Conservation (phyloP, 2,329 filamentous ascomycete species). For the Leptographium radiaticola region DNA sequence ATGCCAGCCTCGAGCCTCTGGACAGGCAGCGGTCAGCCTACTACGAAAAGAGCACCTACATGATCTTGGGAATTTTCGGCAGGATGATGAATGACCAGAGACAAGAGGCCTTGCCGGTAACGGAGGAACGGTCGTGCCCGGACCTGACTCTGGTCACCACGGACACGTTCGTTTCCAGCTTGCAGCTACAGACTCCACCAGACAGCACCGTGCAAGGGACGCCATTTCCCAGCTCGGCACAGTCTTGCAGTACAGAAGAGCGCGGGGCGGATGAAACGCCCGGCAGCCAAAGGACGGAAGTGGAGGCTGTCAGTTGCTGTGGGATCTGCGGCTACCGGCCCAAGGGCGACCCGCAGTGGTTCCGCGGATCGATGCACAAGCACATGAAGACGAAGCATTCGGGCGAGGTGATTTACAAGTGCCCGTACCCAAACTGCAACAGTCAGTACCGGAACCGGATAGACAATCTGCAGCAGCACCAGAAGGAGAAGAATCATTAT, state of each 20-base stretch:
- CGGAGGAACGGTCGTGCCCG: neutral
- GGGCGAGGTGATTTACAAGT: constrained; percentile 38
- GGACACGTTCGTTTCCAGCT: neutral
- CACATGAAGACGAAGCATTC: constrained; percentile 42
- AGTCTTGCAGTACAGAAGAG: neutral
- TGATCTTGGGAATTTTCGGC: constrained; percentile 22
- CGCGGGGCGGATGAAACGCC: neutral
- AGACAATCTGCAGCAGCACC: constrained; percentile 43
- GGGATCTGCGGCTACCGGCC: constrained; percentile 41
- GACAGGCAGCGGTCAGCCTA: constrained; percentile 25
- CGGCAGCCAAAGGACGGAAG: constrained; percentile 2
- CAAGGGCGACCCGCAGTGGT: constrained; percentile 44
- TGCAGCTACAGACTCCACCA: neutral
- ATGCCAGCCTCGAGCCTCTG: constrained; percentile 19
- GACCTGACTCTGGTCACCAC: neutral
- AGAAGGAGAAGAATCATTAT: constrained; percentile 42
- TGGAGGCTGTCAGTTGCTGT: constrained; percentile 32
- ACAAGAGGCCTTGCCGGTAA: neutral
- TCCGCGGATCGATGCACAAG: constrained; percentile 44
- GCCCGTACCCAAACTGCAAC: constrained; percentile 37
- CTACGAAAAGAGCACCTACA: constrained; percentile 25
- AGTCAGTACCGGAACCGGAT: constrained; percentile 42
- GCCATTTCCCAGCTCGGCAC: neutral
- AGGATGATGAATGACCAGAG: neutral
- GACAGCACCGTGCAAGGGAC: neutral